Evolutionary conservation across 768 basidiomycete genomes (phyloP).

Genomic region (Chalciporus piperatus): DNA sequence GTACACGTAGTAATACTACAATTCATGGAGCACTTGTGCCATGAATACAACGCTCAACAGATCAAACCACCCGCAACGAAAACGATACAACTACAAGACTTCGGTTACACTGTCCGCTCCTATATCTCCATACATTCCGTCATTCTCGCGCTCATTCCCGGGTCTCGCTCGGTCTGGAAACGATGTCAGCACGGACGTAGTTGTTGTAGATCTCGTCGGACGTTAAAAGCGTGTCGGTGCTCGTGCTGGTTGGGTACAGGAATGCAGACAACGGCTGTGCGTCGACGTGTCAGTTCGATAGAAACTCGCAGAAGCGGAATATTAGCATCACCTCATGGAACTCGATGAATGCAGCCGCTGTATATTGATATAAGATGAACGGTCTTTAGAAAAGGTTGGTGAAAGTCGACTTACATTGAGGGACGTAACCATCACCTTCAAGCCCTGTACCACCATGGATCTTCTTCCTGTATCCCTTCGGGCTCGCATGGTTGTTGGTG

Average conservation of each 20-base stretch:
- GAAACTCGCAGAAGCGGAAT: too few relatives aligned
- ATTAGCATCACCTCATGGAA: constrained; percentile 58
- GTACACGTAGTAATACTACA: too few relatives aligned
- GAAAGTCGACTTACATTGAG: constrained; percentile 45
- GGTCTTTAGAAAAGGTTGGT: too few relatives aligned
- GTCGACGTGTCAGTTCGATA: background rate
- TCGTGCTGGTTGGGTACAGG: constrained; percentile 51
- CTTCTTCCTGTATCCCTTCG: constrained; percentile 56
- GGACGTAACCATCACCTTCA: constrained; percentile 55
- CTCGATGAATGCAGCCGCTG: constrained; percentile 65
- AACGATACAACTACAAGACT: too few relatives aligned
- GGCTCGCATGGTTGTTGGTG: constrained; percentile 52
- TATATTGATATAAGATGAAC: background rate
- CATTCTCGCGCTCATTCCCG: constrained; percentile 3
- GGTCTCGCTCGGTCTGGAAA: constrained; percentile 13
- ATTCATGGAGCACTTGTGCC: too few relatives aligned
- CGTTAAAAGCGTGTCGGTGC: constrained; percentile 64
- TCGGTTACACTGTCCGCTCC: too few relatives aligned
- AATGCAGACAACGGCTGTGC: constrained; percentile 59
- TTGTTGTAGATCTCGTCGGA: constrained; percentile 74
- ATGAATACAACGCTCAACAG: too few relatives aligned
- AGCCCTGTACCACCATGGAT: constrained; percentile 74
- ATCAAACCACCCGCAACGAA: too few relatives aligned
- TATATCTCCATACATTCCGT: too few relatives aligned
- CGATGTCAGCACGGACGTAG: constrained; percentile 58